Evolutionary conservation across 2,329 filamentous ascomycete genomes (phyloP), one percentile per base, ranked within the genome.

Genomic region (Cephalotrichum gorgonifer): DNA sequence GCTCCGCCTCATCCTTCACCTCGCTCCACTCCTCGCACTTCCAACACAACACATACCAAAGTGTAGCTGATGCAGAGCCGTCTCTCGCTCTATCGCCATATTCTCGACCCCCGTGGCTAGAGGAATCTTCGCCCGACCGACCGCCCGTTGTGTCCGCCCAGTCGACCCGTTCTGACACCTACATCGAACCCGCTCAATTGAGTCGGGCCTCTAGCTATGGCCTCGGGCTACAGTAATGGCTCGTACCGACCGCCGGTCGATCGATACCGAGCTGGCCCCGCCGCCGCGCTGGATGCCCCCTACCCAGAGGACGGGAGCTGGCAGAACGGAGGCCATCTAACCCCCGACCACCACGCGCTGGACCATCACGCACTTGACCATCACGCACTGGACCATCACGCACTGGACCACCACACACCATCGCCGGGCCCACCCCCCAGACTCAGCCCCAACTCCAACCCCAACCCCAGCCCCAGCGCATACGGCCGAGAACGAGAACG

Each of bases 151-250:
- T 43, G 33, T 42, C 28, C 38, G 23, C n/a, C 46, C 26, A 30
- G 46, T 12, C 25, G 15, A n/a, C 20, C 22, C 33, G 7, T 25
- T 26, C 38, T 47, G 44, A 38, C 33, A 39, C 31, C 27, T n/a
- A n/a, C 31, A 27, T 17, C 44, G 14, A 12, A 25, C 44, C 35
- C 23, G 20, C 31, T 20, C 15, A 41, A 39, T 41, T 38, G 46
- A 48, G 35, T 48, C 27, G 46, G 39, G 50, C 26, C n/a, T 17
- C 27, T 30, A 39, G 22, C 55, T 50, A 72, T 74, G 67, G 70
- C 69, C 55, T 70, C 72, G 55, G 71, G 71, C 54, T 71, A 73
- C 60, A 69, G 70, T 56, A 64, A 65, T 57, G 63, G 63, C 35
- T 39, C 35, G 35, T 20, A 39, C 35, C 35, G 11, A 20, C 59